A percentile compares a stretch with the other conserved stretches of the same genome.
These are phyloP conservation scores for Hyaloperonospora arabidopsidis DNA, from an alignment of 352 stramenopile species.

Conservation along the genomic window DNA sequence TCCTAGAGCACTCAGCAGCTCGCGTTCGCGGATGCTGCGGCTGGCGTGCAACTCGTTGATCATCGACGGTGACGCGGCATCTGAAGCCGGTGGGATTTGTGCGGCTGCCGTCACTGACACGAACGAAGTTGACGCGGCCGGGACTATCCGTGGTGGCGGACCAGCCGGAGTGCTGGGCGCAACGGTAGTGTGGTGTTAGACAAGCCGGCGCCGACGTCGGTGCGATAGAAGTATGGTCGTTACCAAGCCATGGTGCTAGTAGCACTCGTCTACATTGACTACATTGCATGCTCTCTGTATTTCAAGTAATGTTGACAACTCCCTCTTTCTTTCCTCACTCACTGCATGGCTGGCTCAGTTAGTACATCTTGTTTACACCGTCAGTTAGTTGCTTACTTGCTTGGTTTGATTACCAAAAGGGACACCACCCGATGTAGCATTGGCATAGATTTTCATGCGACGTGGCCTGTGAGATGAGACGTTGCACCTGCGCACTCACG, in stretches of 20 bases:
- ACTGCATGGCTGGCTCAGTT: too few species aligned
- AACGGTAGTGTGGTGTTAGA: neutral
- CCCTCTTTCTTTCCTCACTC: too few species aligned
- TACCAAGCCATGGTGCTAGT: too few species aligned
- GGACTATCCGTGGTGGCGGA: conserved; percentile 15
- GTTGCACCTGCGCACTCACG: conserved; percentile 87
- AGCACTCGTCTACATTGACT: too few species aligned
- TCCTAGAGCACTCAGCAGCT: conserved; percentile 69
- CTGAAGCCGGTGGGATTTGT: conserved; percentile 30
- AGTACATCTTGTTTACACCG: too few species aligned
- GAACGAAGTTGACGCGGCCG: conserved; percentile 29
- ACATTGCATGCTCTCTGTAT: too few species aligned
- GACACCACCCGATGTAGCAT: conserved; percentile 98
- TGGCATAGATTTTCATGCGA: conserved; percentile 98
- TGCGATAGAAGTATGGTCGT: too few species aligned
- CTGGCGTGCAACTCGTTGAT: conserved; percentile 50
- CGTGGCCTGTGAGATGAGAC: conserved; percentile 96
- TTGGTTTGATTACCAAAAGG: conserved; percentile 58
- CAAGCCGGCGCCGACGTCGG: too few species aligned
- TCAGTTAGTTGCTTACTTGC: too few species aligned
- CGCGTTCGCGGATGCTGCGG: conserved; percentile 74
- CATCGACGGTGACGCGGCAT: conserved; percentile 39
- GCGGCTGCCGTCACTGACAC: conserved; percentile 32
- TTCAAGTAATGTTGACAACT: too few species aligned
- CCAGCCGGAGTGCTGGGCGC: conserved; percentile 17